Conservation (phyloP, 768 basidiomycete species). For the Ramaria sp. region DNA sequence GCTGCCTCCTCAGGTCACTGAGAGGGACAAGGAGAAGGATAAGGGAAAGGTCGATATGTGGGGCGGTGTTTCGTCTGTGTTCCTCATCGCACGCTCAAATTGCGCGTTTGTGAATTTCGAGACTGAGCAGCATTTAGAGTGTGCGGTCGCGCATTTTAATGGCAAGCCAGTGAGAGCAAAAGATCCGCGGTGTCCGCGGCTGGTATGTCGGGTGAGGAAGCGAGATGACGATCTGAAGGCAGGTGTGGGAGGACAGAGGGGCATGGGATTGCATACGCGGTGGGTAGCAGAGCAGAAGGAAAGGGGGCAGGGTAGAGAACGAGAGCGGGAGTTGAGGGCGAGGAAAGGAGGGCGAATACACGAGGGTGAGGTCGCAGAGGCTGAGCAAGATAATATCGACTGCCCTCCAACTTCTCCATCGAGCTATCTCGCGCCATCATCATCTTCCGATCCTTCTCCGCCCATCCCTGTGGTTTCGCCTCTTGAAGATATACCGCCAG, state of each 20-base stretch:
- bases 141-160: constrained; percentile 65
- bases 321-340: constrained; percentile 5
- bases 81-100: constrained; percentile 88
- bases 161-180: constrained; percentile 55
- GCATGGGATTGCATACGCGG: constrained; percentile 70
- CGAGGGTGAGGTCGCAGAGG: constrained; percentile 11
- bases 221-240: constrained; percentile 79
- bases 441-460: constrained; percentile 12
- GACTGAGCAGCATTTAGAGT: constrained; percentile 45
- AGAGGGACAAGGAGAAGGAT: neutral
- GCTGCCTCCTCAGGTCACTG: neutral
- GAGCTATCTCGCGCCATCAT: constrained; percentile 10
- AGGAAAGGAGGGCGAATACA: constrained; percentile 12
- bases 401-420: constrained; percentile 13
- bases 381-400: constrained; percentile 5
- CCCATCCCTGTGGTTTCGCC: constrained; percentile 8
- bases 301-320: constrained; percentile 18
- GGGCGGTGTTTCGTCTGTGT: constrained; percentile 72
- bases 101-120: constrained; percentile 92
- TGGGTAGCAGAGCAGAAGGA: constrained; percentile 62
- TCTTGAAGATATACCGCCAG: neutral
- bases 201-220: constrained; percentile 76
- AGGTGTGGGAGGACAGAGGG: constrained; percentile 87
- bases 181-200: constrained; percentile 61
- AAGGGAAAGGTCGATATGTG: constrained; percentile 13